These are phyloP conservation scores for Yamadazyma aaseri DNA, from an alignment of 1,139 yeast genomes.

Conservation along the genomic window DNA sequence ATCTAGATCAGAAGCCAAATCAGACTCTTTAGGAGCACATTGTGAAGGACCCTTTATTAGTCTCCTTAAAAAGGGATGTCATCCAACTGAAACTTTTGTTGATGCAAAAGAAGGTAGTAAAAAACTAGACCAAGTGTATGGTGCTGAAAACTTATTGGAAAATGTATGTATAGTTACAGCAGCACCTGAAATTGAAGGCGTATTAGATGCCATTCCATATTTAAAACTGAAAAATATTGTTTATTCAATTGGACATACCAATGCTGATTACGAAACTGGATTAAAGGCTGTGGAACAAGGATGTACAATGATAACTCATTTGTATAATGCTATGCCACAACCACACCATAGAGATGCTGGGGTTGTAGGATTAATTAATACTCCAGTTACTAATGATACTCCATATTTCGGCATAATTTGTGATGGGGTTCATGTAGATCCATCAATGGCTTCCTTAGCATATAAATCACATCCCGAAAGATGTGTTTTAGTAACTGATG, in stretches of 20 bases:
- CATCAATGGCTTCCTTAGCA: constrained; percentile 54
- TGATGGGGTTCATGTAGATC: constrained; percentile 65
- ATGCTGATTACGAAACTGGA: constrained; percentile 48
- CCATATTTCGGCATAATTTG: constrained; percentile 61
- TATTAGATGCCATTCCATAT: constrained; percentile 47
- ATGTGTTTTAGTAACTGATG: constrained; percentile 61
- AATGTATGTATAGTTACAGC: constrained; percentile 56
- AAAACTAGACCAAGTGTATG: constrained; percentile 42
- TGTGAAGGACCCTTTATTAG: constrained; percentile 64
- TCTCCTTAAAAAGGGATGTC: constrained; percentile 59
- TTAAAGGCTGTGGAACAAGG: constrained; percentile 51
- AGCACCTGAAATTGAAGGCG: constrained; percentile 62
- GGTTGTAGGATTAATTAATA: constrained; percentile 53
- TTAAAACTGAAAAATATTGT: constrained; percentile 36
- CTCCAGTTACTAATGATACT: constrained; percentile 28
- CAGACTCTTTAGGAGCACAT: constrained; percentile 64
- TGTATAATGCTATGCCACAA: constrained; percentile 68
- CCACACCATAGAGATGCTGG: constrained; percentile 66
- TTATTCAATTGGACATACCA: constrained; percentile 60
- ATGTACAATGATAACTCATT: constrained; percentile 61
- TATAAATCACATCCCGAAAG: constrained; percentile 55
- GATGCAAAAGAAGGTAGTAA: constrained; percentile 41
- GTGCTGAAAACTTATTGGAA: constrained; percentile 39
- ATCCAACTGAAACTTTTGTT: constrained; percentile 56
- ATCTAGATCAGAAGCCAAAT: constrained; percentile 32